Base-by-base conservation (phyloP, 805 yeast genomes). In the Candida germanica region DNA sequence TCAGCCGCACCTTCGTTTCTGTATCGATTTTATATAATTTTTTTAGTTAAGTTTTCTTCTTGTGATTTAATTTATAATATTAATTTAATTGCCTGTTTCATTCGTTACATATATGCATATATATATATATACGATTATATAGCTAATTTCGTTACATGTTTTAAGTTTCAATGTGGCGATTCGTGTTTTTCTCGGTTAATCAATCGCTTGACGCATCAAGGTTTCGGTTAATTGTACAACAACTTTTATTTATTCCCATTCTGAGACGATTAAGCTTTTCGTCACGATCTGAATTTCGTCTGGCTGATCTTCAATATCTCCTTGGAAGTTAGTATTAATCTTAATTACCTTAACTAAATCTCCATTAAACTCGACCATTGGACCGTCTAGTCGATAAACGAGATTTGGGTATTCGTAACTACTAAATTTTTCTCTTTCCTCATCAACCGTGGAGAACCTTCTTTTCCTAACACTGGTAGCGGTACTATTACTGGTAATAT, bases 301-400 rank as follows among this genome's bases (percentile, higher is more conserved):
- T n/a, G 23, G n/a, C 14, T 39, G 35, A 28, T 26, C 37, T 16
- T 36, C 35, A n/a, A 30, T 26, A 14, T 35, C 39, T 11, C 28
- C 17, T 7, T 11, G 12, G 4, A 3, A n/a, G 13, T 11, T 14
- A 9, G n/a, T 18, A 8, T 24, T 18, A 5, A 31, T 7, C 29
- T 29, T 29, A 4, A 45, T 4, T 15, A 40, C 4, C 3, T 39
- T 38, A 3, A 75, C 61, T 35, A 56, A 58, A 44, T 76, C 76
- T 0, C 79, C 80, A 22, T 67, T 71, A 45, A 76, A 76, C 8
- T 79, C 81, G 16, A 75, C 58, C 73, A 79, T 69, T 6, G 80
- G 78, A 0, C 81, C 81, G 44, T 75, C 65, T 38, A 75, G 50
- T 5, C 70, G 66, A 38, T 74, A 74, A 1, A 53, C 50, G 26